Base-by-base conservation (phyloP, 1,284 basidiomycete genomes). In the Cerrena zonata region DNA sequence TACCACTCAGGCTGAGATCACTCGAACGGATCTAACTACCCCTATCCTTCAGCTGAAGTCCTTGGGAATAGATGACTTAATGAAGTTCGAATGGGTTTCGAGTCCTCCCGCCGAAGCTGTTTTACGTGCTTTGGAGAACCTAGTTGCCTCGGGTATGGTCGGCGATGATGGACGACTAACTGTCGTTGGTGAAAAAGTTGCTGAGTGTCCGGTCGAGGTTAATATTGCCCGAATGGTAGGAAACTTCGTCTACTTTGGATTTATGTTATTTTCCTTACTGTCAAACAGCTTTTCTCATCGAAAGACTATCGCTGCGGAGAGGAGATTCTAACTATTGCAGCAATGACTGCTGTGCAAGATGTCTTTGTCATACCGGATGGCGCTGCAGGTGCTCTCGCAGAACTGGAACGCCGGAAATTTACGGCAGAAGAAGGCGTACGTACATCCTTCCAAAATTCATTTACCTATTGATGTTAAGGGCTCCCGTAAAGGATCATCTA, bases 281-380 rank as follows among this genome's bases (percentile, higher is more conserved):
- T 26, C 43, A 7, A 50, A 0, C 57, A 96, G 94, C 67, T 98
- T 4, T 89, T 97, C 59, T 82, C 77, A 53, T 94, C 93, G 3
- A 82, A 85, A 58, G 83, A 88, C 11, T 88, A 85, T 61, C 76
- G 78, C 55, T 99, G 95, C 60, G 90, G 92, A 2, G 87, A 94
- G 62, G 95, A 99, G 65, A 89, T 96, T 41, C 70, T 99, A 48
- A 92, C 91, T 0, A 96, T 99, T 53, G 89, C 94, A 1, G 93
- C 95, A 0, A 98, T 99, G 92, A 90, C 89, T 7, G 80, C 90
- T 3, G 80, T 96, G 10, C 91, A 94, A 87, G 91, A 95, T 63
- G 83, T 87, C 2, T 97, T 97, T 66, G 67, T 94, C 30, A 87
- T 91, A 48, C 85, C 88, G 5, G 89, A 93, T 15, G 92, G 91